These are phyloP conservation scores for Trifolium dubium DNA, from an alignment of 306 rosid species.

Conservation along the genomic window DNA sequence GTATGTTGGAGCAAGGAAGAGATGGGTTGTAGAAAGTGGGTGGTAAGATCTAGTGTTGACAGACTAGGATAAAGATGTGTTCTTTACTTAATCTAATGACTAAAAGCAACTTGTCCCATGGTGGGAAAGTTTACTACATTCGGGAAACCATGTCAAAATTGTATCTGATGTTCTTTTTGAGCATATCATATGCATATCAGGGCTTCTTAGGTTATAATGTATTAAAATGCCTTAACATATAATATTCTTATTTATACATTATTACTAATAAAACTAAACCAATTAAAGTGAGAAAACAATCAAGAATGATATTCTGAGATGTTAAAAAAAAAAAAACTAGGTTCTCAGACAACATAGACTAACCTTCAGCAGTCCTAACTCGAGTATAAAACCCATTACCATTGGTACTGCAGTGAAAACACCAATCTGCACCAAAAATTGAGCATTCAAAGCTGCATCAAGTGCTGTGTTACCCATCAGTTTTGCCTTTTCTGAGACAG, in stretches of 20 bases:
- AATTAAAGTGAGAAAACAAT: slow-evolving; percentile 1
- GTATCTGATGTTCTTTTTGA: background rate
- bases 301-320: background rate
- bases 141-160: background rate
- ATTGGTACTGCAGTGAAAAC: slow-evolving; percentile 94
- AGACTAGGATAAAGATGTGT: too few relatives aligned
- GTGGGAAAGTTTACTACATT: too few relatives aligned
- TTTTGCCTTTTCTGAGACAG: slow-evolving; percentile 60
- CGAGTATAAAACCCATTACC: slow-evolving; percentile 95
- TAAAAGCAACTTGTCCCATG: too few relatives aligned
- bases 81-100: too few relatives aligned
- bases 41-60: too few relatives aligned
- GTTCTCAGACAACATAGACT: slow-evolving; percentile 28
- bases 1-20: too few relatives aligned
- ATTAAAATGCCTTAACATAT: background rate
- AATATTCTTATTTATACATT: background rate
- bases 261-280: background rate
- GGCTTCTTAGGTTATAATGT: background rate
- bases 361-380: slow-evolving; percentile 91
- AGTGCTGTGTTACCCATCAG: slow-evolving; percentile 77
- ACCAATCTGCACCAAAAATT: slow-evolving; percentile 95
- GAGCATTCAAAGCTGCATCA: slow-evolving; percentile 90
- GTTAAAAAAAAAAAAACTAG: background rate
- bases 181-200: background rate
- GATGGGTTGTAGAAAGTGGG: too few relatives aligned